A percentile compares a stretch with the other conserved stretches of the same genome.
Conservation (phyloP, 371 early-diverging fungal species). For the Circinella minor region DNA sequence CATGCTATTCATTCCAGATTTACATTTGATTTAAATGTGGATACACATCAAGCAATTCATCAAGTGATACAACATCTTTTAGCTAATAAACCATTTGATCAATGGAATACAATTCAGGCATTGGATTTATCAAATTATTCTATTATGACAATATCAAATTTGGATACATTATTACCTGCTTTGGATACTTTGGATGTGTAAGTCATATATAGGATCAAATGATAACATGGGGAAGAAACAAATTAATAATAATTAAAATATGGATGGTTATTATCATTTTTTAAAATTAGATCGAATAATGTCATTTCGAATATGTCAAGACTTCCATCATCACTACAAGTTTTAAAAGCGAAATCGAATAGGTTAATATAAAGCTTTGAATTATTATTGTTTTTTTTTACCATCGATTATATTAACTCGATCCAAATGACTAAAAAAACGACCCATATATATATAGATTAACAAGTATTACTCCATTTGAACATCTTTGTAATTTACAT, state of each 20-base stretch:
- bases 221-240: not conserved
- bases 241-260: not conserved
- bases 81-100: conserved; percentile 17
- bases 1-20: conserved; percentile 3
- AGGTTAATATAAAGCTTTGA: conserved; percentile 12
- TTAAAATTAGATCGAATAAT: conserved; percentile 39
- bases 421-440: too few relatives aligned
- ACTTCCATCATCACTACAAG: conserved; percentile 33
- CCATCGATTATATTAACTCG: too few relatives aligned
- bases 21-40: conserved; percentile 12
- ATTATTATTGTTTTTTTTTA: too few relatives aligned
- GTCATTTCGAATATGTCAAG: conserved; percentile 29
- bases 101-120: conserved; percentile 35
- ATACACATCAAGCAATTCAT: conserved; percentile 15
- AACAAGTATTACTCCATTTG: conserved; percentile 41
- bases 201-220: not conserved
- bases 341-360: conserved; percentile 42
- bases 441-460: conserved; percentile 25
- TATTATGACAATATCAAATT: conserved; percentile 21
- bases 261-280: not conserved
- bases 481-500: conserved; percentile 43
- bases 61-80: conserved; percentile 17
- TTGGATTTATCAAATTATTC: conserved; percentile 39
- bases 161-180: conserved; percentile 29
- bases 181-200: conserved; percentile 43